A percentile compares a stretch with the other conserved stretches of the same genome.
Evolutionary conservation across 257 asterid species (phyloP).

Genomic region (Agastache rugosa): DNA sequence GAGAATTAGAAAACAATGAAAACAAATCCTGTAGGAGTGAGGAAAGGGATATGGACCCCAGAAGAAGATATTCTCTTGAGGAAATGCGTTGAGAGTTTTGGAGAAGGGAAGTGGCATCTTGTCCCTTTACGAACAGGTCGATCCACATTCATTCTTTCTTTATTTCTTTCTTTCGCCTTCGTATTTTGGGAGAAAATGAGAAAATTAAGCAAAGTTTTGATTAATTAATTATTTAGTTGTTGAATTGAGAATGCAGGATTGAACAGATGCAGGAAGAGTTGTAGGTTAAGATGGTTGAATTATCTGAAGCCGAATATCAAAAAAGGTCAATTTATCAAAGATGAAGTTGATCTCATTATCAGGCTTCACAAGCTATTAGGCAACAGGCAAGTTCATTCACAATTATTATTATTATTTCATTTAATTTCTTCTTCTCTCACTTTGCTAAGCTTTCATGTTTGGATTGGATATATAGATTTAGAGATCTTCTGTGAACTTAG

Average conservation of each 20-base stretch:
- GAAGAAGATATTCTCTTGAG: constrained; percentile 53
- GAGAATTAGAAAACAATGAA: background rate
- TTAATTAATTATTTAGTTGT: background rate
- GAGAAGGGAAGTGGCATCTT: constrained; percentile 69
- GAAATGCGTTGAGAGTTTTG: constrained; percentile 44
- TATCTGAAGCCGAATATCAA: constrained; percentile 51
- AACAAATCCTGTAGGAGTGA: constrained; percentile 31
- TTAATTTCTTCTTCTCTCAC: background rate
- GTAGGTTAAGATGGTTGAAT: constrained; percentile 59
- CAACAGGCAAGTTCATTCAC: constrained; percentile 49
- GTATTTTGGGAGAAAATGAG: too few species aligned
- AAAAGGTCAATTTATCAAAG: constrained; percentile 46
- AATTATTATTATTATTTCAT: background rate
- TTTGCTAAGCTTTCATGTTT: background rate
- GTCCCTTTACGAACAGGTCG: constrained; percentile 59
- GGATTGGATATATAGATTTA: too few species aligned
- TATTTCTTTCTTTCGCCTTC: background rate
- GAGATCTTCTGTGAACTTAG: too few species aligned
- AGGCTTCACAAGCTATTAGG: constrained; percentile 63
- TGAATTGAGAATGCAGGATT: constrained; percentile 38
- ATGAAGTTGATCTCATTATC: constrained; percentile 55
- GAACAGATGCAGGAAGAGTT: constrained; percentile 61
- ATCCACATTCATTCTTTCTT: too few species aligned
- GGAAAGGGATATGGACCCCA: constrained; percentile 58
- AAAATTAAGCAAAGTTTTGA: background rate